Evolutionary conservation across 768 basidiomycete species (phyloP).

Genomic region (Termitomyces sp.): DNA sequence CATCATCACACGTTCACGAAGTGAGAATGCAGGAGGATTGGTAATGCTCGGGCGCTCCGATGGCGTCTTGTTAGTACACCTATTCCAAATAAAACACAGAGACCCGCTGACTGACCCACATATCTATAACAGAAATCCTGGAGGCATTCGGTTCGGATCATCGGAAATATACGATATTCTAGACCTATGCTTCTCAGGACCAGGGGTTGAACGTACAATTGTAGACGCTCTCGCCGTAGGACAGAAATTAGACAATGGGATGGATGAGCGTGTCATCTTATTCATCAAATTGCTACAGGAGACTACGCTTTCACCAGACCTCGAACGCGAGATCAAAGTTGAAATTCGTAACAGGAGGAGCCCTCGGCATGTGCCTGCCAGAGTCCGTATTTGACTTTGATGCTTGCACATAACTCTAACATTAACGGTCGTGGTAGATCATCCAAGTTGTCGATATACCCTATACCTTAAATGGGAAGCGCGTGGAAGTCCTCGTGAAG

Average conservation of each 20-base stretch:
- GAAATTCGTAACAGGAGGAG: conserved; percentile 63
- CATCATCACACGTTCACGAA: conserved; percentile 59
- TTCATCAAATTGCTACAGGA: conserved; percentile 65
- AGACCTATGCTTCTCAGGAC: conserved; percentile 54
- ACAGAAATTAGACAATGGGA: conserved; percentile 58
- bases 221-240: conserved; percentile 71
- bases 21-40: conserved; percentile 73
- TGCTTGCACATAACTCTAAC: background rate
- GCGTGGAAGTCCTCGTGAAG: conserved; percentile 76
- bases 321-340: conserved; percentile 54
- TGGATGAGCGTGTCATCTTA: conserved; percentile 73
- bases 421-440: conserved; percentile 37
- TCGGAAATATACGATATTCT: conserved; percentile 80
- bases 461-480: conserved; percentile 78
- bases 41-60: conserved; percentile 82
- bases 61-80: conserved; percentile 62
- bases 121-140: conserved; percentile 55
- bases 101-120: conserved; percentile 20
- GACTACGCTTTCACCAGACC: conserved; percentile 41
- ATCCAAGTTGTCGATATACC: conserved; percentile 70
- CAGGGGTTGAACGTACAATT: conserved; percentile 34
- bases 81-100: conserved; percentile 6
- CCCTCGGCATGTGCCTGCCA: conserved; percentile 74
- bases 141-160: conserved; percentile 80
- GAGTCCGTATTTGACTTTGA: conserved; percentile 37